A percentile compares a stretch with the other conserved stretches of the same genome.
Evolutionary conservation across 352 stramenopile species (phyloP).

Genomic region (Phytopythium litorale): DNA sequence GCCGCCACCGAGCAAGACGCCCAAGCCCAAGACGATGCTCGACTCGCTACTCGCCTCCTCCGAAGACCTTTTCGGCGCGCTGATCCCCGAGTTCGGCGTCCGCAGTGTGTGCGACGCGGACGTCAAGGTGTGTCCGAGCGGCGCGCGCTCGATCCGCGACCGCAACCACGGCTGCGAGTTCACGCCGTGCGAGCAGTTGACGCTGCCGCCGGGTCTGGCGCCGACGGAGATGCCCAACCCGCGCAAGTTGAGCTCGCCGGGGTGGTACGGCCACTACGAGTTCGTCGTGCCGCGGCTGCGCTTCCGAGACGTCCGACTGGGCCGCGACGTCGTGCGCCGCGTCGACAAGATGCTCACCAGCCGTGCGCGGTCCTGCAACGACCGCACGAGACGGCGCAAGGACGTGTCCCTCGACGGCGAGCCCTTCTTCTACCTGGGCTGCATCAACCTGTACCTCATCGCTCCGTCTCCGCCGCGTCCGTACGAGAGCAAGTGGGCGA

Average conservation of each 20-base stretch:
- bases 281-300: constrained; percentile 19
- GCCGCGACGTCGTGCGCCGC: background rate
- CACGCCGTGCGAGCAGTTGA: constrained; percentile 36
- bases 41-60: background rate
- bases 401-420: background rate
- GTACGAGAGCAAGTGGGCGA: background rate
- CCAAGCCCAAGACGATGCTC: no score
- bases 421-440: constrained; percentile 8
- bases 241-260: constrained; percentile 10
- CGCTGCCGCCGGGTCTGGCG: background rate
- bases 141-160: constrained; percentile 32
- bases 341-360: constrained; percentile 5
- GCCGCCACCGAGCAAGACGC: background rate
- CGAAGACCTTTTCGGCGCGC: constrained; percentile 15
- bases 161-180: constrained; percentile 32
- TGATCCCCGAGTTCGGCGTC: background rate
- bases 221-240: constrained; percentile 8
- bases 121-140: constrained; percentile 34
- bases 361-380: background rate
- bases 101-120: constrained; percentile 31
- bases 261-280: constrained; percentile 35
- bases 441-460: constrained; percentile 10
- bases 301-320: constrained; percentile 5
- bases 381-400: background rate
- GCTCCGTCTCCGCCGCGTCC: background rate